Evolutionary conservation across 2,329 filamentous ascomycete genomes (phyloP).

Genomic region (Aspergillus sojae): DNA sequence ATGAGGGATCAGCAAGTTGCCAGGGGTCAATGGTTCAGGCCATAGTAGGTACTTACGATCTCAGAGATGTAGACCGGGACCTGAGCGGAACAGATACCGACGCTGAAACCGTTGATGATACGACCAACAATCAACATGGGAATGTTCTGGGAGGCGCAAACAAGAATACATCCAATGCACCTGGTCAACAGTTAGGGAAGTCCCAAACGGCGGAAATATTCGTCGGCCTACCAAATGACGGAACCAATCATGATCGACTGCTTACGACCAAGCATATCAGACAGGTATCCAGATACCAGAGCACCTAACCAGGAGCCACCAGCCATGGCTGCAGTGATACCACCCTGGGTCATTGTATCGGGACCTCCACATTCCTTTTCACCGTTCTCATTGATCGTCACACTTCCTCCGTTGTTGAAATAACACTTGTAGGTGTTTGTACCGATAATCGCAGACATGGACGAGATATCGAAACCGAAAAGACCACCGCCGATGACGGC

Average conservation of each 20-base stretch:
- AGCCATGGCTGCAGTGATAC: slow-evolving; percentile 73
- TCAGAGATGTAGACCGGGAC: slow-evolving; percentile 73
- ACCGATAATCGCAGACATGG: slow-evolving; percentile 70
- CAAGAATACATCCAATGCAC: slow-evolving; percentile 61
- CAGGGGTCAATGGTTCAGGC: slow-evolving; percentile 57
- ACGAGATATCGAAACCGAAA: slow-evolving; percentile 79
- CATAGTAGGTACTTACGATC: slow-evolving; percentile 62
- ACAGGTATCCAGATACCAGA: slow-evolving; percentile 56
- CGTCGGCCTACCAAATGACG: slow-evolving; percentile 49
- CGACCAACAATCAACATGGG: slow-evolving; percentile 73
- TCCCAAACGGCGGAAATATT: not conserved
- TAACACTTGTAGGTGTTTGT: slow-evolving; percentile 71
- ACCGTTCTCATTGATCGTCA: slow-evolving; percentile 27
- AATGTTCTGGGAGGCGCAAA: slow-evolving; percentile 66
- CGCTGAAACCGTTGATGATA: slow-evolving; percentile 70
- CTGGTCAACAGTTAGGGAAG: slow-evolving; percentile 27
- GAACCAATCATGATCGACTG: slow-evolving; percentile 56
- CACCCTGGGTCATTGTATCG: slow-evolving; percentile 61
- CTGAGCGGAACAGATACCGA: slow-evolving; percentile 73
- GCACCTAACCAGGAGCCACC: slow-evolving; percentile 70
- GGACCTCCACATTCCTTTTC: slow-evolving; percentile 45
- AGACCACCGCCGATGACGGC: slow-evolving; percentile 67
- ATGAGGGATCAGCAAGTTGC: slow-evolving; percentile 3
- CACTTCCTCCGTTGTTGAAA: slow-evolving; percentile 60
- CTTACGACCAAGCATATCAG: slow-evolving; percentile 59